phyloP scores from a whole-genome alignment of 805 yeast species.

The Candida cerambycidarum region DNA sequence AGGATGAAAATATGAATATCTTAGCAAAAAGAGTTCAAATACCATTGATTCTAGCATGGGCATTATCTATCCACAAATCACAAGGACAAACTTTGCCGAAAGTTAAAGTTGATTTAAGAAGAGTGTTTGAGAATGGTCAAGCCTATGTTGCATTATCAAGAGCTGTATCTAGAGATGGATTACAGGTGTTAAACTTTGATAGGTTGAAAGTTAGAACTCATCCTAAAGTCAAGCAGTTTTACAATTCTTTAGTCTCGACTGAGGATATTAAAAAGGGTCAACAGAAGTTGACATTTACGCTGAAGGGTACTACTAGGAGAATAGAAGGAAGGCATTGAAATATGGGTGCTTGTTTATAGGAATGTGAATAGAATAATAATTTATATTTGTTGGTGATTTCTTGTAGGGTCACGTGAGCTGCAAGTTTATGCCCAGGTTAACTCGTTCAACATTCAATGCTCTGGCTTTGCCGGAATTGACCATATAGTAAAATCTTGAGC shows the following conservation, averaged over 20 bases:
- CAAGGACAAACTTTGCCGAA: conserved; percentile 84
- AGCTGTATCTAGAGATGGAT: conserved; percentile 78
- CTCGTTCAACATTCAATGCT: too few species aligned
- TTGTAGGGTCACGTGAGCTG: too few species aligned
- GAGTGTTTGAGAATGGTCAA: conserved; percentile 88
- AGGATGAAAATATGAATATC: conserved; percentile 67
- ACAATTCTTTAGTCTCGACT: conserved; percentile 46
- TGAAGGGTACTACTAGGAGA: background rate
- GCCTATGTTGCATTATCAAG: conserved; percentile 94
- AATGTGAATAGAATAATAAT: too few species aligned
- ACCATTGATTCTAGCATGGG: conserved; percentile 94
- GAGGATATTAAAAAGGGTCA: conserved; percentile 15
- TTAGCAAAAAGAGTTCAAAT: conserved; percentile 75
- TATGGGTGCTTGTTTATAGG: background rate
- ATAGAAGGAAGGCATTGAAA: background rate
- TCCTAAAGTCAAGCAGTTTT: conserved; percentile 68
- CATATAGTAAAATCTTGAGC: too few species aligned
- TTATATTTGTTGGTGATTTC: too few species aligned
- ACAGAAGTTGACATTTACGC: conserved; percentile 1
- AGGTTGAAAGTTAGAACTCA: conserved; percentile 66
- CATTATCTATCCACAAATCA: conserved; percentile 90
- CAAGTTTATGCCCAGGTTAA: too few species aligned
- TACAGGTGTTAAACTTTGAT: conserved; percentile 77
- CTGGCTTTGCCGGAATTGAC: too few species aligned
- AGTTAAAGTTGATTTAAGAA: conserved; percentile 85